Conservation (phyloP, 306 rosid species). For the Medicago ruthenica region DNA sequence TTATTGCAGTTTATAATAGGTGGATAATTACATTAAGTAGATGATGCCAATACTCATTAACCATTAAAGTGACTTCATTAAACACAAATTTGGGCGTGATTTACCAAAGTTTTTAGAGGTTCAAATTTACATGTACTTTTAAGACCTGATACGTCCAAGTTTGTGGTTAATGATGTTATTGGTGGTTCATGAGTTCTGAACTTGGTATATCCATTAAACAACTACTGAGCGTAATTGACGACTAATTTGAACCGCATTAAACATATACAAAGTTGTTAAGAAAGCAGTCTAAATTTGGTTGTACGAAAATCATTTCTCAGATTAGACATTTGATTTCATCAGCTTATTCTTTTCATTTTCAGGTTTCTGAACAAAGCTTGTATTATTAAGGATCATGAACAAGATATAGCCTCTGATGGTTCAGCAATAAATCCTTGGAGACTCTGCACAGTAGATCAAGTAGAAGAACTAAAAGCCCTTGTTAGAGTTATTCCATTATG, state of each 20-base stretch:
- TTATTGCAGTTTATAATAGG: neutral
- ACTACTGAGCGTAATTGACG: too few relatives aligned
- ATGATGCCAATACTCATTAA: neutral
- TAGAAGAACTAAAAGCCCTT: constrained; percentile 72
- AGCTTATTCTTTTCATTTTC: neutral
- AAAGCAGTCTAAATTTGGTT: neutral
- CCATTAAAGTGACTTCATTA: neutral
- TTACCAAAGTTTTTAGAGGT: neutral
- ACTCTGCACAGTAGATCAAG: constrained; percentile 69
- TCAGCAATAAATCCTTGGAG: constrained; percentile 66
- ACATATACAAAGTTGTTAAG: neutral
- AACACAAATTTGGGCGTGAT: neutral
- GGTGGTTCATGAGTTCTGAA: neutral
- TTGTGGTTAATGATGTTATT: neutral
- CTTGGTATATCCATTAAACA: neutral
- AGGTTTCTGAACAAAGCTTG: constrained; percentile 77
- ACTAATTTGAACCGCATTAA: neutral
- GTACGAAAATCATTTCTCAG: neutral
- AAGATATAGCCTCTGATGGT: constrained; percentile 59
- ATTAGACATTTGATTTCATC: neutral
- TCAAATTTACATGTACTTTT: neutral
- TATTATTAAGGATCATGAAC: constrained; percentile 51
- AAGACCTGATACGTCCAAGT: neutral
- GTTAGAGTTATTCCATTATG: constrained; percentile 70
- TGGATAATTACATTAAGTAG: too few relatives aligned